Conservation (phyloP, 352 stramenopile genomes). For the Plasmopara halstedii region DNA sequence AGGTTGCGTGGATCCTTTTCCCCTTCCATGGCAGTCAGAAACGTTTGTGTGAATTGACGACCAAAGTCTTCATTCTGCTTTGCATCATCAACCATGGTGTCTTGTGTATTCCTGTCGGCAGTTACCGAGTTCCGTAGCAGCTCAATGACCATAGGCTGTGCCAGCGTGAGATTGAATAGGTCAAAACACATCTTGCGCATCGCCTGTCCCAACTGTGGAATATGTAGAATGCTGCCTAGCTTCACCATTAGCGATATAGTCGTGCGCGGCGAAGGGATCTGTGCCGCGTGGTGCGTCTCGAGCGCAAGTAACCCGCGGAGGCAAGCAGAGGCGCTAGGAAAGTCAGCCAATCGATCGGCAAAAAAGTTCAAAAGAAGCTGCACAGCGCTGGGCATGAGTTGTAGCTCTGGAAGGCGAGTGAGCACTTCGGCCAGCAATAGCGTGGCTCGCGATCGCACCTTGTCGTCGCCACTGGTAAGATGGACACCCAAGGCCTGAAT, state of each 20-base stretch:
- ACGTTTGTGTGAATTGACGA: slow-evolving; percentile 53
- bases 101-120: slow-evolving; percentile 11
- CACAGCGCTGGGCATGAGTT: slow-evolving; percentile 58
- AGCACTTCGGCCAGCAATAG: slow-evolving; percentile 85
- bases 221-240: slow-evolving; percentile 54
- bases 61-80: slow-evolving; percentile 34
- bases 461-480: slow-evolving; percentile 73
- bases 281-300: slow-evolving; percentile 52
- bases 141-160: slow-evolving; percentile 45
- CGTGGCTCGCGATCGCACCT: slow-evolving; percentile 67
- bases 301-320: slow-evolving; percentile 71
- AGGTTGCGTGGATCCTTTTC: slow-evolving; percentile 88
- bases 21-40: slow-evolving; percentile 80
- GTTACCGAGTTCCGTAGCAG: slow-evolving; percentile 31
- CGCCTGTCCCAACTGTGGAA: slow-evolving; percentile 73
- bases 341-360: slow-evolving; percentile 74
- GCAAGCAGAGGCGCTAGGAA: slow-evolving; percentile 70
- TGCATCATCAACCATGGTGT: slow-evolving; percentile 13
- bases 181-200: slow-evolving; percentile 85
- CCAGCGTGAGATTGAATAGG: slow-evolving; percentile 65
- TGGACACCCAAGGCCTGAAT: slow-evolving; percentile 67
- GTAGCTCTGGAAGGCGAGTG: slow-evolving; percentile 79
- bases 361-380: slow-evolving; percentile 82
- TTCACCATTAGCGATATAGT: slow-evolving; percentile 60
- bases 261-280: slow-evolving; percentile 39